Evolutionary conservation across 345 rosid species (phyloP), one percentile per base, ranked within the genome.

Genomic region (Populus pruinosa): DNA sequence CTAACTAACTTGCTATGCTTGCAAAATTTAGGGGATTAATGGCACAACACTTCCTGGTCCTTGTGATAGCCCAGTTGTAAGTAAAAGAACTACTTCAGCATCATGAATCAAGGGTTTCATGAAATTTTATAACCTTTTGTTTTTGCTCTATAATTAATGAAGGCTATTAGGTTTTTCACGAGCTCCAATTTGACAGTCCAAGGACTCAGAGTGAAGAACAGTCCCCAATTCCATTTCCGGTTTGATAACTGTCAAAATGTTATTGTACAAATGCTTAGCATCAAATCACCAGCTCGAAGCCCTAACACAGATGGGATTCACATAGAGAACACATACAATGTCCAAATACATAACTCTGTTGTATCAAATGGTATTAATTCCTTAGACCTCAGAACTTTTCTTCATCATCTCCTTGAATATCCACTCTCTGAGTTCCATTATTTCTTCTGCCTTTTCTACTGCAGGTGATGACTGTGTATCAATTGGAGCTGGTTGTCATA

Each of bases 131-230:
- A 17, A 20, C 16, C 41, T 17, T 20, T 29, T 31, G 16, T 10
- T 80, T 62, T 25, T 4, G 4, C 9, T 76, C 11, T 50, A 9
- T 44, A 73, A 69, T 69, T 44, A 73, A 69, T 69, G 67, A 78
- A 86, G 88, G 85, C 82, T n/a, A 67, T 86, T 8, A 79, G 72
- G 72, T 81, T 86, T 73, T 75, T 79, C 76, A 67, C 56, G 70
- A 25, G 83, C 86, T 90, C 92, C 41, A 89, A 91, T 83, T 77
- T 94, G 82, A 87, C 81, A 10, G 92, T 94, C 50, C 86, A 88
- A 82, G 97, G 96, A 63, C 85, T 94, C 31, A 65, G 79, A 63
- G 81, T 90, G 80, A 89, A 87, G 81, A 83, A 86, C 82, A 86
- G 85, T 59, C 88, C 86, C 4, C 84, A 81, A 43, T 75, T 79